Conservation (phyloP, 345 rosid species). For the Murraya paniculata region DNA sequence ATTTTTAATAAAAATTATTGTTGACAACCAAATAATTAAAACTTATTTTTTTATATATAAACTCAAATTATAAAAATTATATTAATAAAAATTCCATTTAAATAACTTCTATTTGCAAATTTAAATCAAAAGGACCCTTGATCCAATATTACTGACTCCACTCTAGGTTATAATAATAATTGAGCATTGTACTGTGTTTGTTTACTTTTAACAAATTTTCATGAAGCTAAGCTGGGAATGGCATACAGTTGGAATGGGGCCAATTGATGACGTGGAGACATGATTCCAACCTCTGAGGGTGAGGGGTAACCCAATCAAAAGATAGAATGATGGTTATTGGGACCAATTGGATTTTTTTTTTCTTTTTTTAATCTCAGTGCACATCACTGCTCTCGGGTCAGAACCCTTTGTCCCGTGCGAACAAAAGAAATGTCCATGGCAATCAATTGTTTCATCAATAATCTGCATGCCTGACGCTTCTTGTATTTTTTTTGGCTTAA, state of each 20-base stretch:
- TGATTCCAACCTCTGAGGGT: slow-evolving; percentile 18
- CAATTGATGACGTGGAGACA: background rate
- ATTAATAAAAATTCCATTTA: too few species aligned
- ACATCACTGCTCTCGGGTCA: slow-evolving; percentile 2
- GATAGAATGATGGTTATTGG: background rate
- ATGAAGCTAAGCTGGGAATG: background rate
- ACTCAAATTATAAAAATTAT: too few species aligned
- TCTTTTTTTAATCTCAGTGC: background rate
- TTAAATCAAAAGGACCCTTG: too few species aligned
- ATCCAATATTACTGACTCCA: background rate
- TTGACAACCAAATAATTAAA: too few species aligned
- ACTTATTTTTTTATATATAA: too few species aligned
- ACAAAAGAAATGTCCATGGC: background rate
- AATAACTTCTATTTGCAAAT: too few species aligned
- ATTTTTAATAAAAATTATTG: too few species aligned
- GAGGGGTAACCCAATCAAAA: background rate
- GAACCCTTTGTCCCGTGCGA: background rate
- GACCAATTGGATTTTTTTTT: background rate
- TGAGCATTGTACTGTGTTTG: background rate
- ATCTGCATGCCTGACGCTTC: too few species aligned
- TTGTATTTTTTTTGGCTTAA: too few species aligned
- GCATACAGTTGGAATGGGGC: slow-evolving; percentile 3
- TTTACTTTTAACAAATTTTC: too few species aligned
- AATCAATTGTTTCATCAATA: background rate
- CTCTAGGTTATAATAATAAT: too few species aligned